Evolutionary conservation across 306 rosid genomes (phyloP).

Genomic region (Spatholobus suberectus): DNA sequence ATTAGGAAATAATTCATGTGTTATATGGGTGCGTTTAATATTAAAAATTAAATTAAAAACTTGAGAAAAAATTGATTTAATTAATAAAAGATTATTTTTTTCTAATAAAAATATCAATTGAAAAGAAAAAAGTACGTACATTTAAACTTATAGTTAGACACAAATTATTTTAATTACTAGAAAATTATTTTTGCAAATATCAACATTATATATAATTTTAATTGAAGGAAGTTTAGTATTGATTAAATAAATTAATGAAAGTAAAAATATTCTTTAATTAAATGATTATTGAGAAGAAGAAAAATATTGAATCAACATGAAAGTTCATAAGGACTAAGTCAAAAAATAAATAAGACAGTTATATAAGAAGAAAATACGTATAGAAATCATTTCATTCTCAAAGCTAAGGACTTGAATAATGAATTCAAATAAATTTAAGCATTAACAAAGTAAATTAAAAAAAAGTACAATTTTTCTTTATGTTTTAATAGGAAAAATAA

Average conservation of each 20-base stretch:
- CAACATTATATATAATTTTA: neutral
- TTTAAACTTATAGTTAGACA: neutral
- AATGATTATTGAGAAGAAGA: neutral
- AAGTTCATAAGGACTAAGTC: no score
- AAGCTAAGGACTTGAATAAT: no score
- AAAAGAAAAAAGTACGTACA: neutral
- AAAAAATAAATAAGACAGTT: no score
- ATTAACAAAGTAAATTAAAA: no score
- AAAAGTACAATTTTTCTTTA: no score
- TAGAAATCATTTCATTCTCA: no score
- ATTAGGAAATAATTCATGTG: neutral
- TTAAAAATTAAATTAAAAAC: neutral
- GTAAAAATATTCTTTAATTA: no score
- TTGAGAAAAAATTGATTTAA: neutral
- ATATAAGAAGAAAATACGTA: no score
- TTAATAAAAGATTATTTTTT: neutral
- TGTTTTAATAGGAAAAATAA: no score
- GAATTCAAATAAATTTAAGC: no score
- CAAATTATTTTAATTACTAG: neutral
- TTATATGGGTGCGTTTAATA: neutral
- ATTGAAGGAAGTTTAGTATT: neutral
- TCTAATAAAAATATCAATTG: neutral
- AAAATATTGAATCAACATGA: neutral
- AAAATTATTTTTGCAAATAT: neutral
- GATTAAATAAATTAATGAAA: neutral